Base-by-base conservation (phyloP, 2,329 filamentous ascomycete species). In the Cyphellophora attinorum region DNA sequence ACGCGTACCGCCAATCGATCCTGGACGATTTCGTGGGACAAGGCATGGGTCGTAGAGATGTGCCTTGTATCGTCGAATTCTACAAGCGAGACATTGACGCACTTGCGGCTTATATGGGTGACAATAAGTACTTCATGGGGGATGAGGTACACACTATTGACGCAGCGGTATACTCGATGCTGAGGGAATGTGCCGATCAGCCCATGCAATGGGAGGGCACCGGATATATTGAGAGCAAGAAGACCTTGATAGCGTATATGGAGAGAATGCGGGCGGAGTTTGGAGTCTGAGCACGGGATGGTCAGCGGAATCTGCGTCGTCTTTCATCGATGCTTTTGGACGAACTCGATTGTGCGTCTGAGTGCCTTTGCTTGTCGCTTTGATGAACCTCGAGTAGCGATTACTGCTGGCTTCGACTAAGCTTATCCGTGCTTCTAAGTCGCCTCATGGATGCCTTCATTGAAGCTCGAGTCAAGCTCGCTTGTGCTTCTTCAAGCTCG, bases 71-170 rank as follows among this genome's bases (percentile, higher is more conserved):
- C 8, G 8, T 25, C 8, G 21, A 8, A 25, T 25, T 25, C 21
- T 25, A 25, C 21, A 8, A n/a, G 21, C 8, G n/a, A n/a, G 21
- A 25, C 21, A n/a, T 25, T n/a, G 21, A 25, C n/a, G 21, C 21
- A n/a, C 21, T 25, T 8, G 21, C 21, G 8, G n/a, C 21, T 8
- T 25, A 25, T n/a, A 8, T 25, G 21, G n/a, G n/a, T 8, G 21
- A 25, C 21, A 25, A 25, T 8, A 25, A 25, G 21, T 25, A 25
- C n/a, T 30, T 30, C 28, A 12, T 13, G 5, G 28, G 28, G 5
- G 8, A 30, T 17, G 16, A 30, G 4, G 28, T 30, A 15, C 28
- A 30, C 15, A 30, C 28, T 4, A 30, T 30, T 17, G 28, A 30
- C 16, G 28, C 28, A 11, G 11, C 11, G 12, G 11, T 17, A 11